phyloP scores from a whole-genome alignment of 2,329 filamentous ascomycete species.

The Arthrobotrys megalospora region DNA sequence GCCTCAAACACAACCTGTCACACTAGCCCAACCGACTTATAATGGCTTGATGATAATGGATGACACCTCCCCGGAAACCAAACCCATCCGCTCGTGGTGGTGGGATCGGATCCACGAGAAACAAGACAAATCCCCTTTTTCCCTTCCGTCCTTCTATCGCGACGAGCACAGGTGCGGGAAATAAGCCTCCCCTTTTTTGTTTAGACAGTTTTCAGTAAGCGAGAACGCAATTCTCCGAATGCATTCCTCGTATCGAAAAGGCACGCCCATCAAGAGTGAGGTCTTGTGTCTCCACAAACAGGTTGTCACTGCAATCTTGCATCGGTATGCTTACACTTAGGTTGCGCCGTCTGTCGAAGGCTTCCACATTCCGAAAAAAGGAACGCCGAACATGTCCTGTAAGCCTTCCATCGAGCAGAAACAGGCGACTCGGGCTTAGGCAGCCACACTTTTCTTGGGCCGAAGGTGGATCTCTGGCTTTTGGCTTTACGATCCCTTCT shows the following conservation, averaged over 20 bases:
- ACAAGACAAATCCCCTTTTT: slow-evolving; percentile 58
- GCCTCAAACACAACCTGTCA: slow-evolving; percentile 59
- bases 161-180: slow-evolving; percentile 57
- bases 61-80: slow-evolving; percentile 56
- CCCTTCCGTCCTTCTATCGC: slow-evolving; percentile 59
- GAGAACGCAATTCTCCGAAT: slow-evolving; percentile 61
- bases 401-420: slow-evolving; percentile 35
- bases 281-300: slow-evolving; percentile 57
- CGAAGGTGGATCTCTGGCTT: slow-evolving; percentile 58
- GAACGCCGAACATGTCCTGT: slow-evolving; percentile 59
- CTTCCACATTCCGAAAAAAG: slow-evolving; percentile 61
- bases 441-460: slow-evolving; percentile 59
- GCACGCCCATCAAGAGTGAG: slow-evolving; percentile 37
- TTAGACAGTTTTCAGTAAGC: slow-evolving; percentile 61
- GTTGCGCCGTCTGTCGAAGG: slow-evolving; percentile 37
- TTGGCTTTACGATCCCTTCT: slow-evolving; percentile 51
- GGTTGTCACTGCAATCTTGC: slow-evolving; percentile 50
- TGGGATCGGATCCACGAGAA: slow-evolving; percentile 40
- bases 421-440: slow-evolving; percentile 60
- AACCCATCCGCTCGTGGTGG: slow-evolving; percentile 39
- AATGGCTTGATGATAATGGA: slow-evolving; percentile 53
- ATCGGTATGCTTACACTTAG: slow-evolving; percentile 20
- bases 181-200: slow-evolving; percentile 61
- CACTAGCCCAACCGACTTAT: slow-evolving; percentile 54
- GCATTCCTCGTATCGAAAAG: slow-evolving; percentile 53